Conservation (phyloP, 169 alveolate genomes). For the Fabrea salina region DNA sequence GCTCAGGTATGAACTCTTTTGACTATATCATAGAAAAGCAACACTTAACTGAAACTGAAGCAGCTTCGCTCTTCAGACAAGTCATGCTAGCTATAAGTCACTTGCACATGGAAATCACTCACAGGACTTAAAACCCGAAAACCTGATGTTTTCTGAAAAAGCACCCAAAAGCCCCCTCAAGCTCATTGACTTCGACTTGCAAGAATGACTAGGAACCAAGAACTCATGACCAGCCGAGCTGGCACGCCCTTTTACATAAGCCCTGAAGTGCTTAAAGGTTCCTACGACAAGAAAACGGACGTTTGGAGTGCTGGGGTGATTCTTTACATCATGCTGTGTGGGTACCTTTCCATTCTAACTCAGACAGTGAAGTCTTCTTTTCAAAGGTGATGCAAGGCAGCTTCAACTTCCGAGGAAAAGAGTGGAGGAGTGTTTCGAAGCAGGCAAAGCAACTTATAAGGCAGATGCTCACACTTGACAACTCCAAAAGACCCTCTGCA, state of each 20-base stretch:
- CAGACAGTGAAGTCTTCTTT: slow-evolving; percentile 36
- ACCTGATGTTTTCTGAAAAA: slow-evolving; percentile 69
- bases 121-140: slow-evolving; percentile 91
- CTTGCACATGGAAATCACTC: slow-evolving; percentile 73
- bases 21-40: not conserved
- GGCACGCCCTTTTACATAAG: slow-evolving; percentile 92
- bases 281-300: slow-evolving; percentile 93
- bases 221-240: not conserved
- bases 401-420: slow-evolving; percentile 19
- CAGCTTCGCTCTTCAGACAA: not conserved
- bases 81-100: not conserved
- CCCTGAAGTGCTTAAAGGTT: slow-evolving; percentile 91
- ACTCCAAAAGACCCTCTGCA: slow-evolving; percentile 74
- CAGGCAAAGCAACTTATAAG: slow-evolving; percentile 79
- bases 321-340: slow-evolving; percentile 45
- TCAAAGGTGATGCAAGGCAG: slow-evolving; percentile 35
- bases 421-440: slow-evolving; percentile 38
- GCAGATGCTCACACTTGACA: slow-evolving; percentile 70
- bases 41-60: not conserved
- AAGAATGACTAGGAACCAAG: slow-evolving; percentile 31
- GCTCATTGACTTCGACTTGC: slow-evolving; percentile 79
- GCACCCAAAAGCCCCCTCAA: slow-evolving; percentile 62
- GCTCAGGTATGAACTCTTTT: not conserved
- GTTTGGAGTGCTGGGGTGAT: slow-evolving; percentile 66
- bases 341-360: slow-evolving; percentile 47